A percentile compares a stretch with the other conserved stretches of the same genome.
phyloP scores from a whole-genome alignment of 2,329 filamentous ascomycete genomes.

The Cordyceps cicadae region DNA sequence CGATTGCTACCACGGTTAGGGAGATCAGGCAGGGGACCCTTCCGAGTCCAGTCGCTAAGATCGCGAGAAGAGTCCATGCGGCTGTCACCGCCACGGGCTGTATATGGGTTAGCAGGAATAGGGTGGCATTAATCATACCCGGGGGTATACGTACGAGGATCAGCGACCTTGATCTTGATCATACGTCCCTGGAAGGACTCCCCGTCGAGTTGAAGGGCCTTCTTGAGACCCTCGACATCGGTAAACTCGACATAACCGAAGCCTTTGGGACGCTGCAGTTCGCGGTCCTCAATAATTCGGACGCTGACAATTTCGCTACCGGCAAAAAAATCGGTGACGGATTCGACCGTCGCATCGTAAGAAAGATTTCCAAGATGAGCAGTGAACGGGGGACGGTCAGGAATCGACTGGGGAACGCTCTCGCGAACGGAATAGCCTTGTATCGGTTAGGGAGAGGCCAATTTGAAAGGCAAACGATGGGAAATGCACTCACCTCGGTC shows the following conservation, averaged over 20 bases:
- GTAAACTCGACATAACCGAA: slow-evolving; percentile 97
- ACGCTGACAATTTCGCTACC: slow-evolving; percentile 83
- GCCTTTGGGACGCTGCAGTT: slow-evolving; percentile 89
- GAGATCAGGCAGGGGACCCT: slow-evolving; percentile 75
- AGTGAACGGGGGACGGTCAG: slow-evolving; percentile 87
- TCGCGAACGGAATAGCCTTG: slow-evolving; percentile 59
- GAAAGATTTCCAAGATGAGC: slow-evolving; percentile 95
- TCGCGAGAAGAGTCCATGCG: slow-evolving; percentile 62
- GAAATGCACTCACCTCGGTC: slow-evolving; percentile 32
- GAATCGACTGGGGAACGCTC: slow-evolving; percentile 63
- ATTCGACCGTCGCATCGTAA: slow-evolving; percentile 80
- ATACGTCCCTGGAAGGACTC: slow-evolving; percentile 77
- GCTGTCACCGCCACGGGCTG: slow-evolving; percentile 73
- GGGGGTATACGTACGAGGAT: slow-evolving; percentile 67
- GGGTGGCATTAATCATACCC: neutral
- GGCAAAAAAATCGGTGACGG: slow-evolving; percentile 77
- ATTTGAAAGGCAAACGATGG: neutral
- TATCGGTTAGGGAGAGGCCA: slow-evolving; percentile 15
- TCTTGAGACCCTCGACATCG: slow-evolving; percentile 79
- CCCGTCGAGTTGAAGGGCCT: slow-evolving; percentile 77
- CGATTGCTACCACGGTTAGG: slow-evolving; percentile 43
- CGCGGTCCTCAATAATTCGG: slow-evolving; percentile 92
- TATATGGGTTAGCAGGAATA: slow-evolving; percentile 27
- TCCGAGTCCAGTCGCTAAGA: slow-evolving; percentile 84
- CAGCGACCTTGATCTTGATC: slow-evolving; percentile 90